A percentile compares a stretch with the other conserved stretches of the same genome.
Conservation (phyloP, 805 yeast genomes). For the Clavispora fructus region DNA sequence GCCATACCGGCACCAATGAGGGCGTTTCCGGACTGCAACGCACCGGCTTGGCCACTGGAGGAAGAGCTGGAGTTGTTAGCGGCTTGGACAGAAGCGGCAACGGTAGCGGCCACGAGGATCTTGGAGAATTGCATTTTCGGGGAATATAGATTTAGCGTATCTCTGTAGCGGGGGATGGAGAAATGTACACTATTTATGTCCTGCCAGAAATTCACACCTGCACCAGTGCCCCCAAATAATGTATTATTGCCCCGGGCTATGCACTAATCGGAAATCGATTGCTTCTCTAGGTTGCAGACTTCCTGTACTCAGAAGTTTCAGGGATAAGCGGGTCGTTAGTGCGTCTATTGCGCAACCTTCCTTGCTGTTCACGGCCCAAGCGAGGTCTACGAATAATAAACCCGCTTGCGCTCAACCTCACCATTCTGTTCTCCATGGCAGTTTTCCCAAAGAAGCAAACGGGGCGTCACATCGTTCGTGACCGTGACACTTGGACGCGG, state of each 20-base stretch:
- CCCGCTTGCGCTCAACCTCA: too few relatives aligned
- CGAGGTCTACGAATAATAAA: too few relatives aligned
- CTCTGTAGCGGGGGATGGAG: background rate
- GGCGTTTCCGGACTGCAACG: constrained; percentile 8
- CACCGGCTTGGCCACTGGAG: constrained; percentile 12
- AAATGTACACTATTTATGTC: background rate
- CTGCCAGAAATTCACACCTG: background rate
- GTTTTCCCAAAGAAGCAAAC: background rate
- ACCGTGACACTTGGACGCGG: background rate
- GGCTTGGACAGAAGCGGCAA: constrained; percentile 19
- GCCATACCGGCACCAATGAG: constrained; percentile 16
- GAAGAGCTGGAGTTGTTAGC: constrained; percentile 14
- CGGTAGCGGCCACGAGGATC: constrained; percentile 15
- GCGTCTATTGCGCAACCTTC: background rate
- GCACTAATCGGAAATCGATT: background rate
- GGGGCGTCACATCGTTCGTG: background rate
- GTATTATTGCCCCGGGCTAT: background rate
- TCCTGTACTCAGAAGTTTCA: background rate
- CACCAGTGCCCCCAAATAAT: background rate
- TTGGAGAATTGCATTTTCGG: constrained; percentile 18
- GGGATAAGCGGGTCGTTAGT: background rate
- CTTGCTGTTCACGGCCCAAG: background rate
- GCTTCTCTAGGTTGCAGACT: background rate
- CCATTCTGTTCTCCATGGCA: background rate
- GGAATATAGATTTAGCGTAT: background rate